Evolutionary conservation across 208 protist species (phyloP).

Genomic region (Leishmania lainsoni): DNA sequence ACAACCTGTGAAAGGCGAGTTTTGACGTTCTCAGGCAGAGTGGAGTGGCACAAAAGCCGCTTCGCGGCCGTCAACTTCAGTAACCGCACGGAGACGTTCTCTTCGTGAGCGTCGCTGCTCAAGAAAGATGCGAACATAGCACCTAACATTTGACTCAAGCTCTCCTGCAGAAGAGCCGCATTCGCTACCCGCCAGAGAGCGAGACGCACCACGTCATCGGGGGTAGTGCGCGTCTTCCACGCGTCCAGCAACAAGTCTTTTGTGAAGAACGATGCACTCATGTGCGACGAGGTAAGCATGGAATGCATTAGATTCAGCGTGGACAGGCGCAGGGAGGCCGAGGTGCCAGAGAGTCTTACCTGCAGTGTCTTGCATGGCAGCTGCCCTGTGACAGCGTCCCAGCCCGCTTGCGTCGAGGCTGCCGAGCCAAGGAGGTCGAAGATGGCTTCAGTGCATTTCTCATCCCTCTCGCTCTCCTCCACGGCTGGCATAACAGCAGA

Average conservation of each 20-base stretch:
- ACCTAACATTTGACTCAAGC: slow-evolving; percentile 26
- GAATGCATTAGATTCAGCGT: slow-evolving; percentile 44
- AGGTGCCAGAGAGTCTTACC: slow-evolving; percentile 31
- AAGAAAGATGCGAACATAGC: slow-evolving; percentile 64
- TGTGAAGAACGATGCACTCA: slow-evolving; percentile 42
- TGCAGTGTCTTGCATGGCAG: slow-evolving; percentile 41
- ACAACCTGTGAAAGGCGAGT: slow-evolving; percentile 35
- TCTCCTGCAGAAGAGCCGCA: slow-evolving; percentile 15
- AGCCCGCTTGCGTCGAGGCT: slow-evolving; percentile 53
- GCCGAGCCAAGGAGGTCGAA: slow-evolving; percentile 57
- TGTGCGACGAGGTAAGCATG: slow-evolving; percentile 47
- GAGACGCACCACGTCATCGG: slow-evolving; percentile 53
- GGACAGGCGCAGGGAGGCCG: slow-evolving; percentile 24
- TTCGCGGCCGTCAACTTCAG: slow-evolving; percentile 53
- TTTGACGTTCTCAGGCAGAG: slow-evolving; percentile 41
- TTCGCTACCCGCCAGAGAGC: slow-evolving; percentile 52
- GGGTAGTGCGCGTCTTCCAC: slow-evolving; percentile 51
- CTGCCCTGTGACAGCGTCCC: slow-evolving; percentile 25
- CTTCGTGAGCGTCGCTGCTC: slow-evolving; percentile 35
- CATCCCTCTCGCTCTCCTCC: slow-evolving; percentile 11
- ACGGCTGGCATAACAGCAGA: slow-evolving; percentile 19
- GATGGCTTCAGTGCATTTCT: slow-evolving; percentile 40
- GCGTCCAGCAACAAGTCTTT: slow-evolving; percentile 43
- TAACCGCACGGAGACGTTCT: slow-evolving; percentile 44
- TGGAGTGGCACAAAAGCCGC: slow-evolving; percentile 24